Base-by-base conservation (phyloP, 495 filamentous ascomycete species). In the Tuber brumale region DNA sequence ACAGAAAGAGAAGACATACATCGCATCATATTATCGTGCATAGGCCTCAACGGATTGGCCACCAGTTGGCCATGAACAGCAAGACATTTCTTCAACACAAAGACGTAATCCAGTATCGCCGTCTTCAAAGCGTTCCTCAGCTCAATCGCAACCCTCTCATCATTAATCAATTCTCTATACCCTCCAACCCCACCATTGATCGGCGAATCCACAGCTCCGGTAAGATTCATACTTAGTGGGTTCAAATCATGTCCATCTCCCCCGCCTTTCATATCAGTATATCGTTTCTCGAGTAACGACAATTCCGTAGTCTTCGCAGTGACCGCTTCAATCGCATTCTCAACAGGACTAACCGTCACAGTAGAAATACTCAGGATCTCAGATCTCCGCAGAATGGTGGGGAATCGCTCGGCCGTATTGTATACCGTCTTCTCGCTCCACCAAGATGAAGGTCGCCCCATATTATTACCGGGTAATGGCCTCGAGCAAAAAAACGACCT, bases 251-350 rank as follows among this genome's bases (percentile, higher is more conserved):
- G 97, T 61, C 88, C 81, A 71, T 92, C 86, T 31, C 88, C 87
- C 16, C 87, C 86, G 72, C 91, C 89, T 69, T 95, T 93, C 12
- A 92, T 92, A 35, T 93, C 91, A 9, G 87, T 85, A n/a, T 94
- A 87, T 57, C 89, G 89, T 81, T 90, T 91, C 82, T 96, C 93
- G 14, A 97, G 84, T 18, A 87, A 79, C 16, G 88, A 85, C 85
- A 99, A 87, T 83, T 99, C 96, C 71, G 91, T 88, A 18, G 95
- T 95, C 86, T 97, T 97, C 72, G 93, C 89, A 81, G 91, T 90
- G 48, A 96, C 93, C n/a, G 95, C 89, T 83, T 97, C 95, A 70
- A 98, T 88, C 7, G 92, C 95, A 10, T 93, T 95, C 81, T 98
- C 91, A 76, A 95, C 85, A 14, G 95, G 92, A 37, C 89, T 88